Percentiles rank a stretch among this genome's conserved stretches.
Evolutionary conservation across 225 moss, liverwort and hornwort species (phyloP).

Genomic region (Polytrichum formosum): DNA sequence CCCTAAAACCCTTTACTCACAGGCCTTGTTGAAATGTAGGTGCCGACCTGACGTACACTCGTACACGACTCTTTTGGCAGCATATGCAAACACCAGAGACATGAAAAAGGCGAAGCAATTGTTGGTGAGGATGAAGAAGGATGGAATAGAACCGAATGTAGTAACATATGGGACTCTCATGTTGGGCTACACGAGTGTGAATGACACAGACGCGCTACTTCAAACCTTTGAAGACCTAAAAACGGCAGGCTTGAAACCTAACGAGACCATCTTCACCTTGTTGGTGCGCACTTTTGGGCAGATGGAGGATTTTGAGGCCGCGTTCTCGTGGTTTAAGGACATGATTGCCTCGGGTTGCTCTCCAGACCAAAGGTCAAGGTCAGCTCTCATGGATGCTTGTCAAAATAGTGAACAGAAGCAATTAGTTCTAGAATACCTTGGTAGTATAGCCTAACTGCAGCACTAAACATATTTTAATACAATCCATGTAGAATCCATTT

Average conservation of each 20-base stretch:
- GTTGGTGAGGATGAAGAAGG: constrained; percentile 73
- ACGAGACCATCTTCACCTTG: constrained; percentile 72
- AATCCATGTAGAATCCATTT: no score
- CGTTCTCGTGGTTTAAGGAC: constrained; percentile 62
- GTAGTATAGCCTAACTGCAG: constrained; percentile 24
- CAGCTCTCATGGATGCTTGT: constrained; percentile 61
- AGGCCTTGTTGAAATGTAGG: constrained; percentile 25
- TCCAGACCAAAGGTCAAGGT: constrained; percentile 61
- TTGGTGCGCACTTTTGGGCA: constrained; percentile 66
- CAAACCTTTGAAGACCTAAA: constrained; percentile 62
- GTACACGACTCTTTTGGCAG: constrained; percentile 71
- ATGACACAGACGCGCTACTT: constrained; percentile 44
- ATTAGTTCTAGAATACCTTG: constrained; percentile 42
- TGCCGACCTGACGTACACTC: constrained; percentile 68
- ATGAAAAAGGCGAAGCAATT: constrained; percentile 80
- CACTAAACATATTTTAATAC: no score
- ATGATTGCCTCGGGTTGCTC: constrained; percentile 63
- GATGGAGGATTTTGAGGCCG: constrained; percentile 63
- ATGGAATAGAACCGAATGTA: constrained; percentile 61
- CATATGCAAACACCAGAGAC: constrained; percentile 62
- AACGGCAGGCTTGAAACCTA: constrained; percentile 57
- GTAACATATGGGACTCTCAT: constrained; percentile 72
- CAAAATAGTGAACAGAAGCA: constrained; percentile 66
- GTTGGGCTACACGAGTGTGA: constrained; percentile 65
- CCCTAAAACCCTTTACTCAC: no score